phyloP scores from a whole-genome alignment of 2,329 filamentous ascomycete species.

The Coniochaeta sp. region DNA sequence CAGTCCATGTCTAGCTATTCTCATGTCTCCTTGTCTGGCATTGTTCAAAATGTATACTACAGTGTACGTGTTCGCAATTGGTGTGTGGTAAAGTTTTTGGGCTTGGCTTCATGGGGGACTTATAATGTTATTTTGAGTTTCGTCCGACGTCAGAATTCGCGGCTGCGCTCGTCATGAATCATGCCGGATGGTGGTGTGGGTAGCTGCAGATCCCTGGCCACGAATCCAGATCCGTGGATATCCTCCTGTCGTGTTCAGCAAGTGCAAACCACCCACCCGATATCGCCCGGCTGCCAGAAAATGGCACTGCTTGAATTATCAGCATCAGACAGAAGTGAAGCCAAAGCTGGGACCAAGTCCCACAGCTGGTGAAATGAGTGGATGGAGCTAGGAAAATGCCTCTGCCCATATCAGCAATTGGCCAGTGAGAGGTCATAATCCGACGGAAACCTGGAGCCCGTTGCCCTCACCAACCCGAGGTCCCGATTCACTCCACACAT shows the following conservation, averaged over 20 bases:
- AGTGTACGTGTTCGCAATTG: no score
- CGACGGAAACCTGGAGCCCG: slow-evolving; percentile 10
- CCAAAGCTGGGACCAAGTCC: not conserved
- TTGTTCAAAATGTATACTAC: not conserved
- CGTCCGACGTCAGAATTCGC: not conserved
- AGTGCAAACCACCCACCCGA: slow-evolving; percentile 2
- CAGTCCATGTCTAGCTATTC: not conserved
- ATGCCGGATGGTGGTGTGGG: not conserved
- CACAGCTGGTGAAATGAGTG: not conserved
- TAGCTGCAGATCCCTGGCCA: not conserved
- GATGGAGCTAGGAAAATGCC: slow-evolving; percentile 3
- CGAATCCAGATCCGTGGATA: not conserved
- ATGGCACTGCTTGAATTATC: slow-evolving; percentile 1
- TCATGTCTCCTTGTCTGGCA: not conserved
- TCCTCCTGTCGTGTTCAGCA: not conserved
- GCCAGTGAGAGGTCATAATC: not conserved
- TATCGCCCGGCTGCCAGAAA: not conserved
- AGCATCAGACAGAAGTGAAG: not conserved
- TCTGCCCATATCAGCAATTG: slow-evolving; percentile 2
- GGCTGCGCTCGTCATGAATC: not conserved
- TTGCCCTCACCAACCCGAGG: slow-evolving; percentile 21
- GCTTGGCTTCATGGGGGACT: not conserved
- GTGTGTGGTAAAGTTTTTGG: not conserved
- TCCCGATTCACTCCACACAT: slow-evolving; percentile 11
- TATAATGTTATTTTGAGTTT: not conserved